phyloP scores from a whole-genome alignment of 768 basidiomycete genomes.

The Piloderma croceum region DNA sequence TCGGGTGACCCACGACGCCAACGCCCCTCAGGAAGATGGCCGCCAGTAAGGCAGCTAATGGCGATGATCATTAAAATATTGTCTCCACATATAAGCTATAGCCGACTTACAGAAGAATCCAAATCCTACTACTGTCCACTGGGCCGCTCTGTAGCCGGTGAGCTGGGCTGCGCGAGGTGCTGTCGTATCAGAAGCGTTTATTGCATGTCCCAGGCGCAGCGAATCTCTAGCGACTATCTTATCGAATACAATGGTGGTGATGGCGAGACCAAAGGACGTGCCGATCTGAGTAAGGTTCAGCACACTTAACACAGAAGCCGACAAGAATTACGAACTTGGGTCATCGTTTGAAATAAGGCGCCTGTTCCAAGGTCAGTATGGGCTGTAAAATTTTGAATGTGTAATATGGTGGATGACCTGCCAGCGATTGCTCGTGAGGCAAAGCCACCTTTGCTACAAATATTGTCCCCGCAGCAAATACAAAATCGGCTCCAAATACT shows the following conservation, averaged over 20 bases:
- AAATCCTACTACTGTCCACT: slow-evolving; percentile 63
- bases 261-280: slow-evolving; percentile 61
- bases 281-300: slow-evolving; percentile 43
- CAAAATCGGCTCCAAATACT: slow-evolving; percentile 76
- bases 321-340: slow-evolving; percentile 39
- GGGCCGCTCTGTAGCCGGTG: slow-evolving; percentile 53
- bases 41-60: slow-evolving; percentile 27
- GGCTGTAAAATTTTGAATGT: too few relatives aligned
- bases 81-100: background rate
- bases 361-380: too few relatives aligned
- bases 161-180: slow-evolving; percentile 37
- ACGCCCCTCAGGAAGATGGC: slow-evolving; percentile 34
- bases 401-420: slow-evolving; percentile 35
- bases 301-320: background rate
- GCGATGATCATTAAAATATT: background rate
- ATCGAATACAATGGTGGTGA: slow-evolving; percentile 69
- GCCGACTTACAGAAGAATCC: slow-evolving; percentile 46
- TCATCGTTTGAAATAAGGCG: slow-evolving; percentile 75
- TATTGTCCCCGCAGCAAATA: slow-evolving; percentile 66
- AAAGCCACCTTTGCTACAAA: slow-evolving; percentile 65
- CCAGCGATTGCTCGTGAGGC: slow-evolving; percentile 69
- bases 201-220: slow-evolving; percentile 18
- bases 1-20: slow-evolving; percentile 37
- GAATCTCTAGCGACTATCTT: slow-evolving; percentile 33
- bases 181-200: slow-evolving; percentile 21